Conservation (phyloP, 169 alveolate genomes). For the Toxoplasma gondii region DNA sequence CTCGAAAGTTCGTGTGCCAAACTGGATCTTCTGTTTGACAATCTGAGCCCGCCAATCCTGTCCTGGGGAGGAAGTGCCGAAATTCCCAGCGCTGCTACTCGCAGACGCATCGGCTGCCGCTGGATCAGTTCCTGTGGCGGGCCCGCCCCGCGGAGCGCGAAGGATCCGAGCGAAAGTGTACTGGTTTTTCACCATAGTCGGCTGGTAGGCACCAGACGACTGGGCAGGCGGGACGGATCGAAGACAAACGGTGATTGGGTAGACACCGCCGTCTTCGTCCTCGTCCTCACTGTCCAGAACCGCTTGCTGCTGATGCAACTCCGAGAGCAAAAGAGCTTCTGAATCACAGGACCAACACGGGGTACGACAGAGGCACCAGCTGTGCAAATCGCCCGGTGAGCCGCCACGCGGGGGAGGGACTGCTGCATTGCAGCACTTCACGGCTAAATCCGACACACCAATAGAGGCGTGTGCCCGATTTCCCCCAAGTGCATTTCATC, state of each 20-base stretch:
- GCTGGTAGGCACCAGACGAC: not conserved
- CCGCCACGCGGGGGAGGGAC: no score
- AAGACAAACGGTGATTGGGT: constrained; percentile 4
- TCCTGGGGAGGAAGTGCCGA: not conserved
- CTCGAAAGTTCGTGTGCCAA: constrained; percentile 57
- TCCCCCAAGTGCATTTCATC: not conserved
- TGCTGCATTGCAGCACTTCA: no score
- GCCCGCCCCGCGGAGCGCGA: not conserved
- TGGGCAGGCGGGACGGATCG: not conserved
- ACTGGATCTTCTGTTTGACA: constrained; percentile 64
- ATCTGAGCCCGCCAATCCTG: constrained; percentile 39
- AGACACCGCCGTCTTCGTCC: not conserved
- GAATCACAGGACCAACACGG: not conserved
- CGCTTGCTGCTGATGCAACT: not conserved
- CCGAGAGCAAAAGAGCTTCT: not conserved
- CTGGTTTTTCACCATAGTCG: constrained; percentile 5
- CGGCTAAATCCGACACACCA: no score
- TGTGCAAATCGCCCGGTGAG: not conserved
- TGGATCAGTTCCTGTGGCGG: not conserved
- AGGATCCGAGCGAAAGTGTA: constrained; percentile 2
- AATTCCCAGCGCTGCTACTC: not conserved
- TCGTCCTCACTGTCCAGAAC: not conserved
- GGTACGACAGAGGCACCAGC: not conserved
- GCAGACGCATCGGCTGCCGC: not conserved
- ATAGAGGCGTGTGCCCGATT: no score